Evolutionary conservation across 768 basidiomycete species (phyloP), one percentile per base, ranked within the genome.

Genomic region (Tubosaeta sp.): DNA sequence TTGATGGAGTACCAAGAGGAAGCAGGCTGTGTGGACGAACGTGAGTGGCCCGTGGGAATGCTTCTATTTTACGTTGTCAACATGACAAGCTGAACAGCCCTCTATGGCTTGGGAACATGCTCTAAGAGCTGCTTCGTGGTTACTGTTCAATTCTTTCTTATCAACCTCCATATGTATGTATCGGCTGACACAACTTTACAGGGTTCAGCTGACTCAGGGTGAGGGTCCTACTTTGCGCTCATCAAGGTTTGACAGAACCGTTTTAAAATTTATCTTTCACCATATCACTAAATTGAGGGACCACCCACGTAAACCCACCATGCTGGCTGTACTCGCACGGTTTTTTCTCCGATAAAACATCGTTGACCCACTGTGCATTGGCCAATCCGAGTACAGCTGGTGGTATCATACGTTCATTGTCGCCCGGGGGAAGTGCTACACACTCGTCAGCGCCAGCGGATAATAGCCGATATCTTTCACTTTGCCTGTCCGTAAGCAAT

Each of bases 211-310:
- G 65, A 51, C 34, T 56, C 62, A 61, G 44, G 50, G 53, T 29
- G 29, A 47, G 47, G 48, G 53, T 52, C 43, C 38, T 51, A 29
- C 43, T 6, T 35, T 57, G 53, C 59, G 46, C 46, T 61, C 59
- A 62, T 51, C 61, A 63, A 53, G 51, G 61, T 61, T 65, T 65
- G 64, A 65, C 64, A 64, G 61, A 48, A 54, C 51, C 27, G 22
- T 25, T 50, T 41, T 41, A 66, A 53, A 45, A 54, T 48, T 60
- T 59, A 45, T 51, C 57, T 55, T 57, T 61, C 27, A 51, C 51
- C 26, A 45, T 22, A 22, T 46, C 51, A 50, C 62, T 42, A 59
- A 53, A 57, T 55, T 46, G 44, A 61, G 52, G 55, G 34, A 17
- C 31, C 41, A 17, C 47, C 62, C 61, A 66, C 59, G 54, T 64